These are phyloP conservation scores for Vigna nakashimae DNA, from an alignment of 306 rosid genomes.

Conservation along the genomic window DNA sequence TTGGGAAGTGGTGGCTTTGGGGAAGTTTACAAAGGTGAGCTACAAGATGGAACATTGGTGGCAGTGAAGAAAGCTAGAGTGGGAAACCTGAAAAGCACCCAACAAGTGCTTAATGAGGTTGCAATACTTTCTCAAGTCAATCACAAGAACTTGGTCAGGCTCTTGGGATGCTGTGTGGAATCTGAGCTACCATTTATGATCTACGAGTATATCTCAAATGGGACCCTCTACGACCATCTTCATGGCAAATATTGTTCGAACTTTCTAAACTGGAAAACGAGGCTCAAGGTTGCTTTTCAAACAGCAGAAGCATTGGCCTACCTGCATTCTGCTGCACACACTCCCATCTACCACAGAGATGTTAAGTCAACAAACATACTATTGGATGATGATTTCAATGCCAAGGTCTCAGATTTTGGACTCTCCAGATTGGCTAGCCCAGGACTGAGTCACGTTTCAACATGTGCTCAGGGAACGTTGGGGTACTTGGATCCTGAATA, in stretches of 20 bases:
- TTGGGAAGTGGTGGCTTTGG: conserved; percentile 94
- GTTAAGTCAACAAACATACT: conserved; percentile 94
- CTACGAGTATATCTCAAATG: conserved; percentile 90
- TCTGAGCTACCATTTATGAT: conserved; percentile 89
- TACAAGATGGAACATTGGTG: conserved; percentile 74
- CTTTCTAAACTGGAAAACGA: conserved; percentile 83
- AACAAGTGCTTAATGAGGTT: conserved; percentile 91
- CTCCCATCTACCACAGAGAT: conserved; percentile 96
- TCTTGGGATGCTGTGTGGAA: conserved; percentile 90
- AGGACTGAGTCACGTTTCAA: conserved; percentile 90
- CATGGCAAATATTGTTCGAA: conserved; percentile 65
- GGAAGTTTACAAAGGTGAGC: conserved; percentile 89
- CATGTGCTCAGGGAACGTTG: conserved; percentile 97
- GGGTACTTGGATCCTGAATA: conserved; percentile 97
- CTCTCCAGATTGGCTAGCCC: conserved; percentile 90
- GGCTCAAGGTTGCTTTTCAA: conserved; percentile 85
- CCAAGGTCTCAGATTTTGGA: conserved; percentile 92
- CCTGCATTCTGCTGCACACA: conserved; percentile 81
- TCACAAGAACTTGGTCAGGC: conserved; percentile 85
- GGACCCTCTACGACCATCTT: conserved; percentile 90
- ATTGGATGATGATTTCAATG: conserved; percentile 69
- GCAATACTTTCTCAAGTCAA: conserved; percentile 93
- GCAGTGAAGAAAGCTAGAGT: conserved; percentile 92
- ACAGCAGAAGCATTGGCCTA: conserved; percentile 92
- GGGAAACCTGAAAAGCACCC: conserved; percentile 87